These are phyloP conservation scores for Oryza australiensis DNA, from an alignment of 176 grass and related monocot species.

Conservation along the genomic window DNA sequence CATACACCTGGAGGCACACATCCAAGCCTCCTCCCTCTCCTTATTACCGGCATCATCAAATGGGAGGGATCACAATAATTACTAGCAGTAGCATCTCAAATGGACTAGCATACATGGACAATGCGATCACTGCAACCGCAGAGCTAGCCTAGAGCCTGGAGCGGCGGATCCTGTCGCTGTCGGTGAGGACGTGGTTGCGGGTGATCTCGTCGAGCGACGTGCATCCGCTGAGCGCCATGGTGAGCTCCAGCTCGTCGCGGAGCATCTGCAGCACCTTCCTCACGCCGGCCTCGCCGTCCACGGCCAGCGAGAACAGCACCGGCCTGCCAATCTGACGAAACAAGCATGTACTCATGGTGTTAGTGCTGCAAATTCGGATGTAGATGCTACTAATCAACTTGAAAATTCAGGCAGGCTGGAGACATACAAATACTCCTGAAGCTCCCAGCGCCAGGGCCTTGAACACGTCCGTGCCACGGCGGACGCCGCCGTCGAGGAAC, in stretches of 20 bases:
- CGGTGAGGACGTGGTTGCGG: slow-evolving; percentile 52
- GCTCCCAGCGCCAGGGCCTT: slow-evolving; percentile 87
- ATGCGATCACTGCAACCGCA: neutral
- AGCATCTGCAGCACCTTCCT: slow-evolving; percentile 72
- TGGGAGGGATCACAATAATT: neutral
- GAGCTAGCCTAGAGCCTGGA: slow-evolving; percentile 33
- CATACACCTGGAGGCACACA: neutral
- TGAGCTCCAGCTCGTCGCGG: slow-evolving; percentile 73
- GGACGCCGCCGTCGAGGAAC: slow-evolving; percentile 89
- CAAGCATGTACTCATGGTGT: neutral
- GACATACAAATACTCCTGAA: slow-evolving; percentile 87
- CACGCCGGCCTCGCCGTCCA: slow-evolving; percentile 75
- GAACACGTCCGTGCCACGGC: slow-evolving; percentile 92
- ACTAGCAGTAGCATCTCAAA: neutral
- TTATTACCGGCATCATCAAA: neutral
- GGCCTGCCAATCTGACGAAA: slow-evolving; percentile 65
- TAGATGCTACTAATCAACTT: neutral
- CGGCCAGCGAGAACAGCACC: slow-evolving; percentile 65
- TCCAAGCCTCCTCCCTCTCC: neutral
- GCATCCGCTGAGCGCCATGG: slow-evolving; percentile 79
- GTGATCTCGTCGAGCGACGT: slow-evolving; percentile 63
- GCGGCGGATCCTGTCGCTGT: slow-evolving; percentile 35
- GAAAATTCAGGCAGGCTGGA: neutral
- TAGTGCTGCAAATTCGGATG: neutral
- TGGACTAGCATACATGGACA: neutral